Conservation (phyloP, 441 rosid species). For the Manihot esculenta region DNA sequence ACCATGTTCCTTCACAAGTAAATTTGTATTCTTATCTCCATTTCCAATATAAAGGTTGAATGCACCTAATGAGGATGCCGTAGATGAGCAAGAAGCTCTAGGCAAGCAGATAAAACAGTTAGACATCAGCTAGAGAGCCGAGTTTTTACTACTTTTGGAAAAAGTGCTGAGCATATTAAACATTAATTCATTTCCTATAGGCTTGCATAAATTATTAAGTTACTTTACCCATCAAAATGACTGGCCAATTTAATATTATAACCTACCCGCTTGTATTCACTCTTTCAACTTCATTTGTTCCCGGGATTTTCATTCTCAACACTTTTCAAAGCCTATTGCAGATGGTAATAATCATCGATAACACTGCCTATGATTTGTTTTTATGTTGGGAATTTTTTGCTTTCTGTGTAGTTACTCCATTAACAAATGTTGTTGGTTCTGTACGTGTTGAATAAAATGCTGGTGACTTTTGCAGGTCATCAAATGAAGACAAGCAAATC, state of each 20-base stretch:
- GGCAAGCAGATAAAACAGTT: not conserved
- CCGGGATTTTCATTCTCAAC: too few relatives aligned
- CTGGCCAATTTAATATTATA: too few relatives aligned
- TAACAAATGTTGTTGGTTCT: not conserved
- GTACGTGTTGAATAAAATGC: not conserved
- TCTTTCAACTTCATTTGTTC: too few relatives aligned
- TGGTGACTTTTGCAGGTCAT: conserved; percentile 2
- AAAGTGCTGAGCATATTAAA: too few relatives aligned
- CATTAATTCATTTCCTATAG: too few relatives aligned
- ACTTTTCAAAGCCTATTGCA: not conserved
- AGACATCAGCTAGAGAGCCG: conserved; percentile 8
- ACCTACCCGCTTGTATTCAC: too few relatives aligned
- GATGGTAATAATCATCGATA: not conserved
- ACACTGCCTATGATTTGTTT: not conserved
- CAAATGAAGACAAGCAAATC: not conserved
- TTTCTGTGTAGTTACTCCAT: not conserved
- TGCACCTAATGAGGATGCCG: not conserved
- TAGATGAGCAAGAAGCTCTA: not conserved
- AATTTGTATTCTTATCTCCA: not conserved
- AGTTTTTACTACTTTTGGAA: too few relatives aligned
- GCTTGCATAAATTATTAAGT: too few relatives aligned
- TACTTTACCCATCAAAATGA: too few relatives aligned
- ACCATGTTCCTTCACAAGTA: too few relatives aligned
- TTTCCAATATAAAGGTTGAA: not conserved
- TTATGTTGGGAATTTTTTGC: not conserved